A percentile compares a stretch with the other conserved stretches of the same genome.
Evolutionary conservation across 225 moss, liverwort and hornwort genomes (phyloP).

Genomic region (Thuidium tamariscinum): DNA sequence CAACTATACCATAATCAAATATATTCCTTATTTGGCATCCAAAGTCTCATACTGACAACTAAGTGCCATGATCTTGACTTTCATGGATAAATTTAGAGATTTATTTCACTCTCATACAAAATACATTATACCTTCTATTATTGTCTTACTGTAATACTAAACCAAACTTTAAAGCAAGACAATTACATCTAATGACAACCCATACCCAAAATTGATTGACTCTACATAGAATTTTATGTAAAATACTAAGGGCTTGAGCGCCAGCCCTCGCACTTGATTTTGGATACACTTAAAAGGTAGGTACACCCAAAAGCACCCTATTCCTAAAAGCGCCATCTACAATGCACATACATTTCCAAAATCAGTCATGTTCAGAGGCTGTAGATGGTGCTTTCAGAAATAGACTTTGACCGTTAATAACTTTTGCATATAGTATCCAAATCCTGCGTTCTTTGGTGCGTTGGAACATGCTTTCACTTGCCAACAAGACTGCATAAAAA

Average conservation of each 20-base stretch:
- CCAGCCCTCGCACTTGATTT: neutral
- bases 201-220: neutral
- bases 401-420: too few relatives aligned
- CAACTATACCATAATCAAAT: neutral
- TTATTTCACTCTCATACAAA: neutral
- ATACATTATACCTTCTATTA: neutral
- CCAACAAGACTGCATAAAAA: too few relatives aligned
- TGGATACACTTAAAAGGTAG: fast-evolving
- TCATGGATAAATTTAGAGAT: neutral
- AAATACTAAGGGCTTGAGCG: fast-evolving
- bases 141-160: fast-evolving
- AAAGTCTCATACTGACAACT: too few relatives aligned
- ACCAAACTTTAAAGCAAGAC: neutral
- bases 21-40: neutral
- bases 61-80: too few relatives aligned
- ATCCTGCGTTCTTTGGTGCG: too few relatives aligned
- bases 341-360: too few relatives aligned
- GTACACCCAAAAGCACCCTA: too few relatives aligned
- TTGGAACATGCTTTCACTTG: too few relatives aligned
- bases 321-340: too few relatives aligned
- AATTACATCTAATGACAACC: neutral
- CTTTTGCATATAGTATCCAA: too few relatives aligned
- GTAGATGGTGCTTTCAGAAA: too few relatives aligned
- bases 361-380: too few relatives aligned
- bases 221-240: neutral